These are phyloP conservation scores for Cryptosporidium felis DNA, from an alignment of 169 alveolate species.

Conservation along the genomic window DNA sequence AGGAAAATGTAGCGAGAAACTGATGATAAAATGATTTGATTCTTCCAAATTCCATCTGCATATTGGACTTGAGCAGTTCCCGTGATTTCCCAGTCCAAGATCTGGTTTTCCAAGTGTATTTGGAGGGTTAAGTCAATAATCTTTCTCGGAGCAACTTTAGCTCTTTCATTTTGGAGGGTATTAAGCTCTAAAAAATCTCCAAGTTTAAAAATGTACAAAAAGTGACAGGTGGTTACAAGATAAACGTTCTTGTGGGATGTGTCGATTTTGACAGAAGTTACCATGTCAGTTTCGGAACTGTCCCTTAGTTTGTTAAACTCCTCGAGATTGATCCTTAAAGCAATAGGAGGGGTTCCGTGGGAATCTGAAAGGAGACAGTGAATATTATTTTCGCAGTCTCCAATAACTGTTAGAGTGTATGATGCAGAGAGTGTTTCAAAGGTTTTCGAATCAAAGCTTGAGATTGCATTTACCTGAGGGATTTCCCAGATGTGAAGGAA, in stretches of 20 bases:
- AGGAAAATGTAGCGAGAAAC: not conserved
- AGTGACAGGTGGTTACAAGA: not conserved
- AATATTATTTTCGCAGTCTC: constrained; percentile 2
- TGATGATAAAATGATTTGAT: constrained; percentile 4
- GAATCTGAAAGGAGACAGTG: not conserved
- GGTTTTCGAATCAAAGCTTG: constrained; percentile 31
- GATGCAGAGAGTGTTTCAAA: not conserved
- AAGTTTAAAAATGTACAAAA: not conserved
- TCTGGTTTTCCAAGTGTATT: not conserved
- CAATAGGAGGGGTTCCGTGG: not conserved
- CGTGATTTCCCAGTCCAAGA: constrained; percentile 8
- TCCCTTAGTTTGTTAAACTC: not conserved
- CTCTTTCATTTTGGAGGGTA: not conserved
- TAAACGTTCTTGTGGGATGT: not conserved
- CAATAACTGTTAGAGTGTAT: not conserved
- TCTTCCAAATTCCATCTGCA: not conserved
- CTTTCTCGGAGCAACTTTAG: not conserved
- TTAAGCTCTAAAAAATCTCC: not conserved
- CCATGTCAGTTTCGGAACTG: not conserved
- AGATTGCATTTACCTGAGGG: not conserved
- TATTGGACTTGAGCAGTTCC: not conserved
- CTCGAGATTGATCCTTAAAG: not conserved
- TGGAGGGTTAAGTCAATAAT: not conserved
- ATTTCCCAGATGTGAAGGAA: not conserved
- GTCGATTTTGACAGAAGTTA: constrained; percentile 11